Evolutionary conservation across 495 filamentous ascomycete species (phyloP).

Genomic region (Cladorrhinum samala): DNA sequence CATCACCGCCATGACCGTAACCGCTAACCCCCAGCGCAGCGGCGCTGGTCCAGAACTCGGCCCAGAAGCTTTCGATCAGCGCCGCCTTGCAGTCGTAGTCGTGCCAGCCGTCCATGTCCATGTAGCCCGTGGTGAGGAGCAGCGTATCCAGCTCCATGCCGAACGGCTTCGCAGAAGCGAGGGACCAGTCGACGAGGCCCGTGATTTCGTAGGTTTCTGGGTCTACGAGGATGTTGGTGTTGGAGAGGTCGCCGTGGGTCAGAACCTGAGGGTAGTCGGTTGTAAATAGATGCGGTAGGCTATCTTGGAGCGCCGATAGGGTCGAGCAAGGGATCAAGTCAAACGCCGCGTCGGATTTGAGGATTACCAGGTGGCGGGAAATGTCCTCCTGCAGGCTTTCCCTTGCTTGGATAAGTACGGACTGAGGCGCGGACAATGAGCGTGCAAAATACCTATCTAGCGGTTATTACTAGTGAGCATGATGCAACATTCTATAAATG

Average conservation of each 20-base stretch:
- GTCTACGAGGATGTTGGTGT: constrained; percentile 10
- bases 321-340: not conserved
- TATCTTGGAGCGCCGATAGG: not conserved
- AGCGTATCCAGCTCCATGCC: not conserved
- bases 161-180: not conserved
- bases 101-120: constrained; percentile 1
- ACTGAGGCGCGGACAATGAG: not conserved
- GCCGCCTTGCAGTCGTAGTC: not conserved
- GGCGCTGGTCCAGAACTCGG: not conserved
- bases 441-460: not conserved
- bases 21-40: not conserved
- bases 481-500: no score
- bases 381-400: not conserved
- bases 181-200: constrained; percentile 5
- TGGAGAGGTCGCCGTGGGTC: constrained; percentile 8
- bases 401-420: not conserved
- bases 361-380: not conserved
- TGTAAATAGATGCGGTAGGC: not conserved
- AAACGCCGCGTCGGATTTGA: not conserved
- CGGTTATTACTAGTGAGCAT: not conserved
- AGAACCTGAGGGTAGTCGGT: not conserved
- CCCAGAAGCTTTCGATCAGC: not conserved
- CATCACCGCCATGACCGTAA: no score
- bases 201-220: constrained; percentile 8
- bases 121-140: not conserved